Evolutionary conservation across 352 stramenopile genomes (phyloP), one percentile per base, ranked within the genome.

Genomic region (Phytophthora quininea): DNA sequence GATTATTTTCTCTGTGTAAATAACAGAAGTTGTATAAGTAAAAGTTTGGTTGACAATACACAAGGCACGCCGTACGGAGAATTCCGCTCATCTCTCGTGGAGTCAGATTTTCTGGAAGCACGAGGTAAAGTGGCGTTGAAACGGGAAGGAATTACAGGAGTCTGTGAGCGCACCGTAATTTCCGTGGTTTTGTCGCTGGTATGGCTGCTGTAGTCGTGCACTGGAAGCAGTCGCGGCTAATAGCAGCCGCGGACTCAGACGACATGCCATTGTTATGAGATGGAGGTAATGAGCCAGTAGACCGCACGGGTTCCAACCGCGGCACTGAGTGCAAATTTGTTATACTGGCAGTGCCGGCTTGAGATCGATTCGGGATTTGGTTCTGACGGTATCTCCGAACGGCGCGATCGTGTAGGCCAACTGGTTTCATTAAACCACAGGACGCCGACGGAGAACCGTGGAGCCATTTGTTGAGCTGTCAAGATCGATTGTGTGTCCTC

Each of bases 361-460:
- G 73, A 15, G 81, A 86, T 6, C 85, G 81, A 58, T 90, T 78
- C 9, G 77, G 81, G 40, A 91, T 89, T 50, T 89, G 62, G 56
- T 93, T 77, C 32, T 79, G 78, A 19, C 83, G 77, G 58, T 89
- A 93, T 58, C 79, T 91, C 7, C 85, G 81, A 52, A 91, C 85
- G 3, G 81, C 81, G 31, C 85, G 79, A 37, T 91, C 85, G 24
- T 80, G 86, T 11, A 67, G 67, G 5, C 67, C 64, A n/a, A 91
- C 78, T 58, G 84, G 52, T 8, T 89, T 86, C 37, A 83, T 72
- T 30, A 77, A 32, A 72, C 29, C 24, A 89, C 73, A 12, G 73
- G 62, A 5, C 76, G 73, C 42, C 72, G 47, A 14, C 75, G 76
- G 42, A 93, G 54, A 24, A 59, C 77, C 14, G 66, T 48, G 40